Evolutionary conservation across 2,329 filamentous ascomycete genomes (phyloP), one percentile per base, ranked within the genome.

Genomic region (Chaetomiaceae sp.): DNA sequence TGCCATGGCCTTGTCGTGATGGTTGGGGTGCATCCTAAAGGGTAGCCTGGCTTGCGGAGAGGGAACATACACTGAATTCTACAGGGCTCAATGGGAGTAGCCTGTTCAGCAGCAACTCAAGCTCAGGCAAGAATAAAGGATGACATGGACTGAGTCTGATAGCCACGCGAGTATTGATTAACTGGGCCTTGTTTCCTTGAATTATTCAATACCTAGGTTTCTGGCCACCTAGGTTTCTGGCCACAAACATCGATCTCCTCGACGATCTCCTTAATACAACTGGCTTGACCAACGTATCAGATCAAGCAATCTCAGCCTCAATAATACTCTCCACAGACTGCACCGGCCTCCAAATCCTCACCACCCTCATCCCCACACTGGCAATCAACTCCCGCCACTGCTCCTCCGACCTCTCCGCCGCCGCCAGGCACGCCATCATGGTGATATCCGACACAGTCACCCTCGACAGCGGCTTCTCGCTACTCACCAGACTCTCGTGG

Each of bases 371-470:
- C 14, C 59, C 59, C 17, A 53, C 56, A 8, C 52, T 53, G 12
- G 38, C 48, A 4, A 61, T 37, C 23, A 61, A 34, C 3, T 38
- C 34, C 3, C 51, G 45, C 58, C 60, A 62, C 46, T 60, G 47
- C 19, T 51, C 37, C 49, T 57, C 50, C 12, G 58, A 55, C 14
- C 60, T 31, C 53, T 62, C 60, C 8, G 51, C 50, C 5, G 58
- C 56, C 11, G 54, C 51, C 25, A 63, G 47, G 50, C 56, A 45
- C 4, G 59, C 53, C 61, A 64, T 64, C 59, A 64, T 62, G 29
- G 56, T 57, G 19, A 64, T 55, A 25, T 64, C 61, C 2, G 54
- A 57, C 11, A 56, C 55, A 1, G 61, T 60, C 8, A 53, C 49
- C 4, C 54, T 33, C 39, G 53, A 50, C 31, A 56, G 51, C 4